Conservation (phyloP, 228 moss, liverwort and hornwort species). For the Sphagnum fallax region DNA sequence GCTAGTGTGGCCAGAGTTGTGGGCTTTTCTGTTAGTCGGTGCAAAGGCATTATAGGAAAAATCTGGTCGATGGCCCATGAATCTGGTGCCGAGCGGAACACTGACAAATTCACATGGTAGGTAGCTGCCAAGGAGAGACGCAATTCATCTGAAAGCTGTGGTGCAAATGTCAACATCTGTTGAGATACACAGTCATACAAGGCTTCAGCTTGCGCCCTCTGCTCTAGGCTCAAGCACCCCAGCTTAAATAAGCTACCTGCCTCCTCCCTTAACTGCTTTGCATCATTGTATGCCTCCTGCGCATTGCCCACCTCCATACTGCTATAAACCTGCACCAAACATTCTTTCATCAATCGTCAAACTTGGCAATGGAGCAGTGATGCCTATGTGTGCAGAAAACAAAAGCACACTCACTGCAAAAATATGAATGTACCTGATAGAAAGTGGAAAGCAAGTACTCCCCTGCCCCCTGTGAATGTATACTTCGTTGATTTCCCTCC, state of each 20-base stretch:
- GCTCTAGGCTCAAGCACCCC: constrained; percentile 78
- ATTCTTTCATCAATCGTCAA: background rate
- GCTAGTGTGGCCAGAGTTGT: constrained; percentile 54
- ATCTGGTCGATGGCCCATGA: constrained; percentile 77
- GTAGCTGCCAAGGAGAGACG: constrained; percentile 56
- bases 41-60: constrained; percentile 79
- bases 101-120: constrained; percentile 75
- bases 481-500: constrained; percentile 6
- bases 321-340: constrained; percentile 39
- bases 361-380: background rate
- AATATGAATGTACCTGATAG: constrained; percentile 30
- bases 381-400: background rate
- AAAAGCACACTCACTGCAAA: background rate
- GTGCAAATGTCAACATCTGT: constrained; percentile 44
- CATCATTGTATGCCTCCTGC: constrained; percentile 72
- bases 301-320: constrained; percentile 53
- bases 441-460: constrained; percentile 74
- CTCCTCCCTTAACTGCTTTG: constrained; percentile 66
- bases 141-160: constrained; percentile 55
- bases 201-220: constrained; percentile 67
- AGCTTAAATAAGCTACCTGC: constrained; percentile 66
- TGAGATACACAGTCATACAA: constrained; percentile 70
- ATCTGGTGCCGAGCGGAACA: constrained; percentile 86
- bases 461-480: constrained; percentile 46
- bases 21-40: constrained; percentile 69